Evolutionary conservation across 1,284 basidiomycete genomes (phyloP), one percentile per base, ranked within the genome.

Genomic region (Phlebopus sp.): DNA sequence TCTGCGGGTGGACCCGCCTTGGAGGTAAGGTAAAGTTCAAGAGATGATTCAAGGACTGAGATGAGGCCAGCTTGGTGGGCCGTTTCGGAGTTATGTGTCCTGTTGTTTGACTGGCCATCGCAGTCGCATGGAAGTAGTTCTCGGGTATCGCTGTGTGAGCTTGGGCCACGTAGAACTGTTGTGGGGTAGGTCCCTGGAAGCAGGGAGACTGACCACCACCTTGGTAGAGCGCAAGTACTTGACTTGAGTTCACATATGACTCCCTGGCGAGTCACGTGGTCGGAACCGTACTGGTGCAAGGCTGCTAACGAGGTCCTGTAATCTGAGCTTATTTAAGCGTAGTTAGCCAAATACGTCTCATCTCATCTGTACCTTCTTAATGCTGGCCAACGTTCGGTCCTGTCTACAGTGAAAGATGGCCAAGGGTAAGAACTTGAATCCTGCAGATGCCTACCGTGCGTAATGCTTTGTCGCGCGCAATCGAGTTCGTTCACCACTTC

Each of bases 11-110:
- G 47, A 77, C 65, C 70, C 87, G 81, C 66, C 90, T 78, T 17
- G 90, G 87, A 53, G 90, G 90, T 38, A 92, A 73, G 5, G 85
- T 82, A 68, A 93, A 93, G 68, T 90, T 91, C 63, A 93, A 84
- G 57, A 90, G 81, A 68, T 90, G 81, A 62, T 87, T 86, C 57
- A 88, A 63, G 46, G 79, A 74, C 68, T 85, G 81, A 51, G 73
- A 73, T 17, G 81, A 74, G 32, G 78, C 74, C 78, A 81, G 84
- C 78, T 89, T 87, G 55, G 73, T 64, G 36, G 76, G 63, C 59
- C 82, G 81, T 67, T 82, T 82, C 55, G 77, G 67, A 44, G 70
- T 72, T 39, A 64, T 60, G 50, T 69, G 69, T 55, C 61, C 59
- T 18, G 60, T 55, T 37, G 63, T 64, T 55, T 55, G 57, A 64